These are phyloP conservation scores for Entophlyctis luteolus DNA, from an alignment of 192 early-diverging fungal species.

Conservation along the genomic window DNA sequence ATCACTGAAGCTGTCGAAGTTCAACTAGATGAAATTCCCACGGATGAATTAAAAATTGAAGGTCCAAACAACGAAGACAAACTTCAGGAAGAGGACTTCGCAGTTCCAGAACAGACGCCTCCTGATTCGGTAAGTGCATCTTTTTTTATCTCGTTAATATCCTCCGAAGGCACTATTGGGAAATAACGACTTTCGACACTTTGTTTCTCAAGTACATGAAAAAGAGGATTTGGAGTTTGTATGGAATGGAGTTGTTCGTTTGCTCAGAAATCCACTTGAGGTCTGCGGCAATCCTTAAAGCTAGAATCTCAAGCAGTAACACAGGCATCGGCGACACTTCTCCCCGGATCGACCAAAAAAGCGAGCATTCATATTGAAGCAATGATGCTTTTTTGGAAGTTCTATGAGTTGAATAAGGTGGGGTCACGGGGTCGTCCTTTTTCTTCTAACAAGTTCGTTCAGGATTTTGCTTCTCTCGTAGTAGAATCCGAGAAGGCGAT, in stretches of 20 bases:
- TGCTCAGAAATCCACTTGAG: slow-evolving; percentile 76
- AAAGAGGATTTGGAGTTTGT: slow-evolving; percentile 80
- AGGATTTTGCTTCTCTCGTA: slow-evolving; percentile 63
- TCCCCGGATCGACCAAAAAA: slow-evolving; percentile 72
- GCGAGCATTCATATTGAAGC: slow-evolving; percentile 63
- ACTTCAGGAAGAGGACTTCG: too few relatives aligned
- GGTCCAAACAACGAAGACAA: too few relatives aligned
- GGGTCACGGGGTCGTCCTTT: background rate
- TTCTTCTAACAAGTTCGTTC: background rate
- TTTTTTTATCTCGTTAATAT: too few relatives aligned
- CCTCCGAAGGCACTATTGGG: slow-evolving; percentile 1
- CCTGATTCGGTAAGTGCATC: too few relatives aligned
- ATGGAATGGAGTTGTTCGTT: slow-evolving; percentile 69
- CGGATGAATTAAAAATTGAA: too few relatives aligned
- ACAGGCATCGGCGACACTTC: slow-evolving; percentile 66
- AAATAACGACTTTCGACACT: slow-evolving; percentile 75
- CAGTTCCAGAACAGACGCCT: too few relatives aligned
- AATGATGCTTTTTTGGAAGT: slow-evolving; percentile 80
- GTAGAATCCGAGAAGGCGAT: slow-evolving; percentile 60
- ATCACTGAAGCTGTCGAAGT: too few relatives aligned
- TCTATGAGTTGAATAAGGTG: slow-evolving; percentile 77
- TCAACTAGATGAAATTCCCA: too few relatives aligned
- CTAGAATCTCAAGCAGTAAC: too few relatives aligned
- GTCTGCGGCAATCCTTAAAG: slow-evolving; percentile 22
- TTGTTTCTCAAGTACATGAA: slow-evolving; percentile 76